These are phyloP conservation scores for Sclerotinia sclerotiorum DNA, from an alignment of 2,329 filamentous ascomycete species.

Conservation along the genomic window DNA sequence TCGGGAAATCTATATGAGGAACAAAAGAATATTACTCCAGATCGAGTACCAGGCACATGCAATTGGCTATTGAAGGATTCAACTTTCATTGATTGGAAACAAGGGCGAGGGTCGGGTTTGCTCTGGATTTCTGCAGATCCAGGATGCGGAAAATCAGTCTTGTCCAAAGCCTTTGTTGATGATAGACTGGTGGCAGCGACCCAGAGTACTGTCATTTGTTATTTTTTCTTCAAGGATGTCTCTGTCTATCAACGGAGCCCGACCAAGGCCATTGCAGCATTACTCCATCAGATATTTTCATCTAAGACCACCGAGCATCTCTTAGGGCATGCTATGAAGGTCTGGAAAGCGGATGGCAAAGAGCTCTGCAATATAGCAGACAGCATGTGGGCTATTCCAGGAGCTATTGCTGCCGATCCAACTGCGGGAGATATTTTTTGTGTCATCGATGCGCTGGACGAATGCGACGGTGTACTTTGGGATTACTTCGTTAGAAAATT, in stretches of 20 bases:
- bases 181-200: neutral
- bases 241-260: neutral
- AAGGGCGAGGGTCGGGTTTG: neutral
- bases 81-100: neutral
- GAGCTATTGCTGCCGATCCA: neutral
- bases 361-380: neutral
- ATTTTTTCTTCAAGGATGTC: slow-evolving; percentile 16
- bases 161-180: neutral
- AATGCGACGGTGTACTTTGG: neutral
- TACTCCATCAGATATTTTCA: slow-evolving; percentile 18
- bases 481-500: neutral
- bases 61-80: neutral
- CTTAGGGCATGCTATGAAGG: neutral
- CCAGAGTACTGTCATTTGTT: neutral
- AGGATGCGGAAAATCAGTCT: slow-evolving; percentile 15
- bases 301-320: neutral
- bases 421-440: slow-evolving; percentile 15
- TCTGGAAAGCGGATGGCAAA: neutral
- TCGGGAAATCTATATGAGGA: neutral
- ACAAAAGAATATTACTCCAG: neutral
- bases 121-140: slow-evolving; percentile 17
- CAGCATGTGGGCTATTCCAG: slow-evolving; percentile 1
- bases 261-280: neutral
- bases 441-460: slow-evolving; percentile 20
- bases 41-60: neutral